phyloP scores from a whole-genome alignment of 2,329 filamentous ascomycete genomes.

The Pseudohalonectria lignicola region DNA sequence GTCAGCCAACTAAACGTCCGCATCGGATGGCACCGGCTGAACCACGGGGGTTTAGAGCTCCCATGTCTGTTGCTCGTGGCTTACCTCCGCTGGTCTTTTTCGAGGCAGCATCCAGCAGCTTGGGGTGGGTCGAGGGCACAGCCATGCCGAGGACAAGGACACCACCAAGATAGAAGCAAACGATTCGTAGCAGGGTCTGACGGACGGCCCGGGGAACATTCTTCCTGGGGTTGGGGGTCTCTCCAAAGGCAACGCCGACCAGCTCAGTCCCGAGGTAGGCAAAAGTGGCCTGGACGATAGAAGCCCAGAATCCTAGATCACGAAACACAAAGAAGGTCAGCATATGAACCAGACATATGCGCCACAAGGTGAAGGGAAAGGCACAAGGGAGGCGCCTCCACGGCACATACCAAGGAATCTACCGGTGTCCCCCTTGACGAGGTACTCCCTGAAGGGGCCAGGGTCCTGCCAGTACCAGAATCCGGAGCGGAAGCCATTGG shows the following conservation, averaged over 20 bases:
- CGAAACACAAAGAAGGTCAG: conserved; percentile 19
- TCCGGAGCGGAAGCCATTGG: conserved; percentile 31
- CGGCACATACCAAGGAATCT: conserved; percentile 9
- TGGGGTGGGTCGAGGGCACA: conserved; percentile 45
- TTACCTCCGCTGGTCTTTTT: conserved; percentile 15
- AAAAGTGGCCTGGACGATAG: conserved; percentile 25
- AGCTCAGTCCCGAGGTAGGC: conserved; percentile 43
- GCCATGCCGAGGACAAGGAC: conserved; percentile 58
- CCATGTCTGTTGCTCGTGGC: conserved; percentile 1
- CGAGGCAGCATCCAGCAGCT: conserved; percentile 29
- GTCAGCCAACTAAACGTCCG: too few species aligned
- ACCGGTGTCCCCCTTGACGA: conserved; percentile 26
- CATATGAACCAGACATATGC: conserved; percentile 8
- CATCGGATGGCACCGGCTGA: too few species aligned
- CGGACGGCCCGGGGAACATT: conserved; percentile 58
- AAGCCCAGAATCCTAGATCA: conserved; percentile 27
- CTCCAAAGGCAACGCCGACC: conserved; percentile 58
- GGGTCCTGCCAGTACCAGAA: conserved; percentile 32
- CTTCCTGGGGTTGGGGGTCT: conserved; percentile 56
- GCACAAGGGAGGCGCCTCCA: too few species aligned
- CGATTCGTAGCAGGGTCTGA: conserved; percentile 58
- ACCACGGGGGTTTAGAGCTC: conserved; percentile 2
- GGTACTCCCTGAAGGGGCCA: conserved; percentile 30
- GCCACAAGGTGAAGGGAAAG: too few species aligned
- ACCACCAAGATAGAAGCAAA: conserved; percentile 57